Evolutionary conservation across 1,139 yeast species (phyloP).

Genomic region (Geotrichum aggregatum): DNA sequence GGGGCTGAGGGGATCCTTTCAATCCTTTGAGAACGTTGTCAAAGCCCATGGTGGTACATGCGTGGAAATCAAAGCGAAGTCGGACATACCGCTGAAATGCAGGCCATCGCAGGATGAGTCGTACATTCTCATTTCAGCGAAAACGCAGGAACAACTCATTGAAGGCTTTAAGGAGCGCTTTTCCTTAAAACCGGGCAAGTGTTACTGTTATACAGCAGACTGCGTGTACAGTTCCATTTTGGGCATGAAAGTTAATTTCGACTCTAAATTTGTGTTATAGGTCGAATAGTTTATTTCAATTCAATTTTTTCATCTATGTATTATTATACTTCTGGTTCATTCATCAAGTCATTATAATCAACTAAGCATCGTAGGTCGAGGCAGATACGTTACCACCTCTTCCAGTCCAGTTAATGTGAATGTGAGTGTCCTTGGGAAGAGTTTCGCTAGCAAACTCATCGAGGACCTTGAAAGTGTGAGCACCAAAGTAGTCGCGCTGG

Average conservation of each 20-base stretch:
- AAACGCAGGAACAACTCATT: conserved; percentile 10
- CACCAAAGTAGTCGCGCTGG: conserved; percentile 99
- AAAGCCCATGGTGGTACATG: conserved; percentile 58
- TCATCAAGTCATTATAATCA: neutral
- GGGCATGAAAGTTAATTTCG: conserved; percentile 22
- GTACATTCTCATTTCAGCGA: conserved; percentile 23
- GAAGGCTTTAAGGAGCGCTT: conserved; percentile 16
- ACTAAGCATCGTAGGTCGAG: conserved; percentile 84
- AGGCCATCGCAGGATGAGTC: neutral
- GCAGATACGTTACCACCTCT: conserved; percentile 97
- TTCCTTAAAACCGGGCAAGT: conserved; percentile 5
- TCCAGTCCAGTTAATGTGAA: conserved; percentile 99
- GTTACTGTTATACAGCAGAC: conserved; percentile 22
- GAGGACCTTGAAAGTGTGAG: conserved; percentile 95
- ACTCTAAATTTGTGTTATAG: neutral
- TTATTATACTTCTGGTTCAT: neutral
- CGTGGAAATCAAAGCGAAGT: neutral
- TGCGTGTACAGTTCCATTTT: conserved; percentile 26
- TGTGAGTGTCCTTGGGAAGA: conserved; percentile 75
- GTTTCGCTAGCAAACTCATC: conserved; percentile 75
- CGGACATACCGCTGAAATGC: conserved; percentile 8
- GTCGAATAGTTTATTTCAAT: neutral
- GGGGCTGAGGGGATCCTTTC: conserved; percentile 65
- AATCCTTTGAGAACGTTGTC: conserved; percentile 57
- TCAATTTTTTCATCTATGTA: neutral